Conservation (phyloP, 352 stramenopile genomes). For the Thalassiosira tumida region DNA sequence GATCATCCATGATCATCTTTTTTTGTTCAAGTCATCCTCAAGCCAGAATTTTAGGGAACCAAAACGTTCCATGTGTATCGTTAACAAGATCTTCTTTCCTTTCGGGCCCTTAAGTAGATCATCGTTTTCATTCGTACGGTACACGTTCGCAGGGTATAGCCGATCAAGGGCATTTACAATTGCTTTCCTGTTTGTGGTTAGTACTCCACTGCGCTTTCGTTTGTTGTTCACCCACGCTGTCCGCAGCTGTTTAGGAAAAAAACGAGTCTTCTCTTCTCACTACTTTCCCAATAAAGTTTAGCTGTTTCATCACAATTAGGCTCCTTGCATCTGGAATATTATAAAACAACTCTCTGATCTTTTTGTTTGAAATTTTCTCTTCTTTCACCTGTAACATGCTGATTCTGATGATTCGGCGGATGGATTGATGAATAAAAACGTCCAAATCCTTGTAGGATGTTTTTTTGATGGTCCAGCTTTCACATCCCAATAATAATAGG, state of each 20-base stretch:
- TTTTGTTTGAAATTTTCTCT: constrained; percentile 50
- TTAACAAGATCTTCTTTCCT: background rate
- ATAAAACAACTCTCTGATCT: constrained; percentile 44
- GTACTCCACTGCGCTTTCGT: background rate
- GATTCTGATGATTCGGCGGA: constrained; percentile 58
- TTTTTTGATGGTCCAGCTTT: constrained; percentile 58
- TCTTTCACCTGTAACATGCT: constrained; percentile 58
- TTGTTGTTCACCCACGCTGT: constrained; percentile 18
- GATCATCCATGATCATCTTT: background rate
- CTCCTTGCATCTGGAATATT: constrained; percentile 39
- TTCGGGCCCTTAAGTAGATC: too few relatives aligned
- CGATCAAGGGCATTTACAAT: background rate
- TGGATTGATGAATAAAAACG: constrained; percentile 44
- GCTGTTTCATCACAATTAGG: constrained; percentile 21
- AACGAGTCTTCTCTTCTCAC: background rate
- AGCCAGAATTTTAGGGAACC: background rate
- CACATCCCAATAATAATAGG: constrained; percentile 65
- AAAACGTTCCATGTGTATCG: background rate
- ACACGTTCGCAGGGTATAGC: background rate
- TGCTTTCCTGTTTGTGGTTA: constrained; percentile 8
- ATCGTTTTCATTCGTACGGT: background rate
- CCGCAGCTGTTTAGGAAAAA: constrained; percentile 27
- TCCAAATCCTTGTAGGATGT: constrained; percentile 47
- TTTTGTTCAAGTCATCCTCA: background rate
- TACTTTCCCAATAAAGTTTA: constrained; percentile 59